Percentiles rank a stretch among this genome's conserved stretches.
phyloP scores from a whole-genome alignment of 441 rosid genomes.

The Syzygium malaccense region DNA sequence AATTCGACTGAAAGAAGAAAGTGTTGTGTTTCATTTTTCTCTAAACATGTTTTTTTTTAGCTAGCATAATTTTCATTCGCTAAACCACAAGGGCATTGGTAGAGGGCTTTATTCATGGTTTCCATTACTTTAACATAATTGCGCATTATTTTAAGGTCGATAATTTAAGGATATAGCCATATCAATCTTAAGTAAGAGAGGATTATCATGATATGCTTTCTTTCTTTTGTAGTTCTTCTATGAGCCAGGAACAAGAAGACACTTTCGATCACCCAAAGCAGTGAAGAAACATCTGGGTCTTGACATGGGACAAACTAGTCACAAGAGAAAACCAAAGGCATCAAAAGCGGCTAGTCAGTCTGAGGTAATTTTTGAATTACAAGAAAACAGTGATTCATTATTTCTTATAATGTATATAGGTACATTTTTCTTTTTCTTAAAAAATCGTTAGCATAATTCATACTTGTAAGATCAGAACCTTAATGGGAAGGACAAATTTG shows the following conservation, averaged over 20 bases:
- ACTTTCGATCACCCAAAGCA: neutral
- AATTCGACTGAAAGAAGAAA: neutral
- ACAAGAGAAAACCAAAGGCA: neutral
- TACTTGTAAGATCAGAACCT: neutral
- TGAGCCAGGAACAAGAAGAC: neutral
- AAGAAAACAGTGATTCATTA: neutral
- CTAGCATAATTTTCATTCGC: neutral
- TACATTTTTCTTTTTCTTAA: neutral
- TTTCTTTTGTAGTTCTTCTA: neutral
- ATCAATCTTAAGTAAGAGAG: neutral
- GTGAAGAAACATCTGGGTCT: neutral
- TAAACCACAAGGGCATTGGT: neutral
- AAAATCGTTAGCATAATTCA: neutral
- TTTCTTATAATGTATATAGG: neutral
- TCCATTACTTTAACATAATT: neutral
- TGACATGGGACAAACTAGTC: neutral
- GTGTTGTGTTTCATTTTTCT: neutral
- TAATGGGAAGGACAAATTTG: neutral
- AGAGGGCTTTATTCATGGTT: neutral
- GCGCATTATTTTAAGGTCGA: neutral
- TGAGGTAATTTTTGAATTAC: neutral
- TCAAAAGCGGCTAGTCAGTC: neutral
- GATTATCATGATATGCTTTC: neutral
- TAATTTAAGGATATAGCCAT: neutral
- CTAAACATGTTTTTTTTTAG: neutral